Evolutionary conservation across 2,329 filamentous ascomycete species (phyloP), one percentile per base, ranked within the genome.

Genomic region (Cytospora paraplurivora): DNA sequence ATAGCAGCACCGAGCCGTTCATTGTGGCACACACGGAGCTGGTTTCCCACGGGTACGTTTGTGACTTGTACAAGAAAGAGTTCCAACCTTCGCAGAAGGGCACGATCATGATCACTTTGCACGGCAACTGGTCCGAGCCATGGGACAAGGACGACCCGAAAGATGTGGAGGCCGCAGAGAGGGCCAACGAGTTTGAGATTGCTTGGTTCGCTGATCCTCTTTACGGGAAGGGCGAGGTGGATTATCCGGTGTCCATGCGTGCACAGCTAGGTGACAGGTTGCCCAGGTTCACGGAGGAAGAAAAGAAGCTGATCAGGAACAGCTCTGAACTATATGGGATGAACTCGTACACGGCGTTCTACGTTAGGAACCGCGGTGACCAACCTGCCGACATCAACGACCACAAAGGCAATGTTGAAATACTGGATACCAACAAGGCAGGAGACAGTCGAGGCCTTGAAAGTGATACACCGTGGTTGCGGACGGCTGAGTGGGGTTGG

Each of bases 331-430:
- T 73, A 32, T 79, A 78, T 57, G 77, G 77, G 35, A 79, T 79
- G 75, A 78, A 79, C 67, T 77, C 75, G 15, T 79, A 79, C 68
- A 76, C 76, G 0, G 73, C 76, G 0, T 78, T 77, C 51, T 79
- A 72, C 38, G 70, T 76, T 15, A 71, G 69, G 6, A 74, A 78
- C 63, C 72, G 72, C 15, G 64, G 64, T 4, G 72, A 71, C 38
- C 70, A 63, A n/a, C 72, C 69, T 34, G 68, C 77, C 8, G 76
- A 77, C 41, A 71, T 75, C 52, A 75, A 73, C 37, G 77, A 79
- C 56, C 74, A 77, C 66, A 71, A 73, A n/a, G 77, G 77, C 27
- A 78, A 79, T 49, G 68, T 78, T 4, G 71, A 76, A 11, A 70
- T 75, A 10, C 67, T 72, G 17, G 75, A 75, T 63, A 72, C 68